Conservation (phyloP, 2,329 filamentous ascomycete species). For the Aspergillus fumigatiaffinis region DNA sequence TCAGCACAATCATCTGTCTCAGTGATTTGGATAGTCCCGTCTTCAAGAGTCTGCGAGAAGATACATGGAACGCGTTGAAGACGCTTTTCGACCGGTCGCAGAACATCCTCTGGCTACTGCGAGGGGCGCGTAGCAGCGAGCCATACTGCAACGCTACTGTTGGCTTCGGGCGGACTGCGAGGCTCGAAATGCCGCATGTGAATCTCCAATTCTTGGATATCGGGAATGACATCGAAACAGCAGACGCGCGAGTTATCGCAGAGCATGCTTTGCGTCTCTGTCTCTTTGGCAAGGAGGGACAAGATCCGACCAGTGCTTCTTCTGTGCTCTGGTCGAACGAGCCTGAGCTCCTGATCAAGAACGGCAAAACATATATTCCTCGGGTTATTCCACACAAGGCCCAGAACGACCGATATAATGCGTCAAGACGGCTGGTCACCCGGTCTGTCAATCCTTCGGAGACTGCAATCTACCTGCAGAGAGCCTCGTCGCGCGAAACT, state of each 20-base stretch:
- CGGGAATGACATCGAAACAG: not conserved
- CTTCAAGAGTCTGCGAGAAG: not conserved
- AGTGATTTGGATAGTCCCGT: constrained; percentile 3
- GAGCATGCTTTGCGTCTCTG: constrained; percentile 1
- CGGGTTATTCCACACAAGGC: too few species aligned
- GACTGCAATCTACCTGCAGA: too few species aligned
- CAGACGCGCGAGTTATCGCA: not conserved
- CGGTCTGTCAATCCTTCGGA: too few species aligned
- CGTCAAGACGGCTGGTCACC: too few species aligned
- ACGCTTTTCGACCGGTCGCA: not conserved
- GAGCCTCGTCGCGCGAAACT: too few species aligned
- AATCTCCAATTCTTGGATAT: constrained; percentile 5
- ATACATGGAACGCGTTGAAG: constrained; percentile 4
- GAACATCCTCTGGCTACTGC: constrained; percentile 9
- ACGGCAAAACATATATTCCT: too few species aligned
- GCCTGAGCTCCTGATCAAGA: too few species aligned
- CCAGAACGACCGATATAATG: too few species aligned
- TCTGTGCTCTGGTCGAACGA: too few species aligned
- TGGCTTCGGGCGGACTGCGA: constrained; percentile 6
- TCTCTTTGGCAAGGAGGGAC: too few species aligned
- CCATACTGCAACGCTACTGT: constrained; percentile 6
- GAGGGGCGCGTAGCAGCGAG: not conserved
- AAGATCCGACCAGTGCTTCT: too few species aligned
- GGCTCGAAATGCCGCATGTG: constrained; percentile 2
- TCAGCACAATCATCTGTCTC: constrained; percentile 5